Evolutionary conservation across 2,329 filamentous ascomycete species (phyloP).

Genomic region (Anthostomella pinea): DNA sequence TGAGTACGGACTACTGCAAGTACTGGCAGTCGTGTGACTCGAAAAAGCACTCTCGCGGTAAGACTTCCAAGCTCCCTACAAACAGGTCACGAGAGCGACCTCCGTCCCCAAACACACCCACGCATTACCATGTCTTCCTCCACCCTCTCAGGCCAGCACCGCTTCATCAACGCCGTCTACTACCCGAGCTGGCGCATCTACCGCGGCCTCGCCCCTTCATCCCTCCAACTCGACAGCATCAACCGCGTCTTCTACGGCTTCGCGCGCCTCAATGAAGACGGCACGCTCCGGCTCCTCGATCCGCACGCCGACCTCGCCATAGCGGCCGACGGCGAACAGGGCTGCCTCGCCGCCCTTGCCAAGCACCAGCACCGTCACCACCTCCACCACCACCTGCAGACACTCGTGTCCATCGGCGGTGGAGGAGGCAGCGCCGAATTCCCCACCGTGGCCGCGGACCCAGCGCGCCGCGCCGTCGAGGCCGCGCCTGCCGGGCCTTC

Average conservation of each 20-base stretch:
- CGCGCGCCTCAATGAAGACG: slow-evolving; percentile 41
- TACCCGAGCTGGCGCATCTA: slow-evolving; percentile 61
- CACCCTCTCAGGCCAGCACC: no score
- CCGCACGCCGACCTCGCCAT: slow-evolving; percentile 62
- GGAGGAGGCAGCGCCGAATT: slow-evolving; percentile 62
- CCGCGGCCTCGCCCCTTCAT: slow-evolving; percentile 51
- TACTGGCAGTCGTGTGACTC: no score
- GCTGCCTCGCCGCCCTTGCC: slow-evolving; percentile 59
- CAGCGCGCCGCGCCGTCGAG: slow-evolving; percentile 49
- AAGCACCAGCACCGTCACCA: slow-evolving; percentile 49
- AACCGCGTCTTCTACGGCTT: slow-evolving; percentile 62
- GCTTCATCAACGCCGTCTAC: slow-evolving; percentile 56
- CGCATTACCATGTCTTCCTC: no score
- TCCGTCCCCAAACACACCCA: no score
- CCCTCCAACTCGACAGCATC: slow-evolving; percentile 50
- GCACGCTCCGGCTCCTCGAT: slow-evolving; percentile 52
- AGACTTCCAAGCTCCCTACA: no score
- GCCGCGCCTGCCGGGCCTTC: slow-evolving; percentile 51
- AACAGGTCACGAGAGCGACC: no score
- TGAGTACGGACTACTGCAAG: no score
- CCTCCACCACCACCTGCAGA: slow-evolving; percentile 50
- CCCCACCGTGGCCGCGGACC: slow-evolving; percentile 50
- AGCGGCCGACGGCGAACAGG: slow-evolving; percentile 54
- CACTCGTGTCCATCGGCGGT: slow-evolving; percentile 64
- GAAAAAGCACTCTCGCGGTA: no score